Conservation (phyloP, 2,329 filamentous ascomycete genomes). For the Diaporthe caulivora region DNA sequence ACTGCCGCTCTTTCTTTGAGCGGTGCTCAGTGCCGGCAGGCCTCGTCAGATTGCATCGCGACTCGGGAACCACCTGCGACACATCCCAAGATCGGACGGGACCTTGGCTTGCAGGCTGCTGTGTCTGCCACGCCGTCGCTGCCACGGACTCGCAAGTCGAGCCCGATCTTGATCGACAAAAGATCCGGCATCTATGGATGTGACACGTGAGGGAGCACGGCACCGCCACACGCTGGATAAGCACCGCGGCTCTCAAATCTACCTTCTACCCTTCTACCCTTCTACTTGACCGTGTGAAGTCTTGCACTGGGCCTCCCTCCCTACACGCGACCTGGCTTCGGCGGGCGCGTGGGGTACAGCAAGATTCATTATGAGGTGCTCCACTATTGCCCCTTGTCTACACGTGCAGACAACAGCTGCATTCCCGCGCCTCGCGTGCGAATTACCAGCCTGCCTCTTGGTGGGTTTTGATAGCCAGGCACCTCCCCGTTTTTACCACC, state of each 20-base stretch:
- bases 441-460: not conserved
- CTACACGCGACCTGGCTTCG: not conserved
- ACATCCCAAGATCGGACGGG: not conserved
- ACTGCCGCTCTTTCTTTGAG: not conserved
- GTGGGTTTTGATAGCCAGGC: conserved; percentile 3
- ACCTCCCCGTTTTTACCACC: not conserved
- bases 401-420: conserved; percentile 30
- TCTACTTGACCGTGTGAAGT: not conserved
- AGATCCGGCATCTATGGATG: not conserved
- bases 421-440: conserved; percentile 23
- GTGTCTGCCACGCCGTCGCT: no score
- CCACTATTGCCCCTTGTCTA: conserved; percentile 14
- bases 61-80: not conserved
- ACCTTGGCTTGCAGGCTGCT: no score
- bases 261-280: no score
- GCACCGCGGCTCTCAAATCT: not conserved
- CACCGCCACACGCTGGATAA: not conserved
- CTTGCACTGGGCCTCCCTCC: not conserved
- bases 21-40: not conserved
- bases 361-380: not conserved
- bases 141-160: not conserved
- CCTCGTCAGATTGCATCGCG: not conserved
- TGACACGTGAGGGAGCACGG: not conserved
- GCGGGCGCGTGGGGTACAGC: conserved; percentile 21
- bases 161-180: not conserved